Evolutionary conservation across 495 filamentous ascomycete species (phyloP).

Genomic region (Rhypophila decipiens): DNA sequence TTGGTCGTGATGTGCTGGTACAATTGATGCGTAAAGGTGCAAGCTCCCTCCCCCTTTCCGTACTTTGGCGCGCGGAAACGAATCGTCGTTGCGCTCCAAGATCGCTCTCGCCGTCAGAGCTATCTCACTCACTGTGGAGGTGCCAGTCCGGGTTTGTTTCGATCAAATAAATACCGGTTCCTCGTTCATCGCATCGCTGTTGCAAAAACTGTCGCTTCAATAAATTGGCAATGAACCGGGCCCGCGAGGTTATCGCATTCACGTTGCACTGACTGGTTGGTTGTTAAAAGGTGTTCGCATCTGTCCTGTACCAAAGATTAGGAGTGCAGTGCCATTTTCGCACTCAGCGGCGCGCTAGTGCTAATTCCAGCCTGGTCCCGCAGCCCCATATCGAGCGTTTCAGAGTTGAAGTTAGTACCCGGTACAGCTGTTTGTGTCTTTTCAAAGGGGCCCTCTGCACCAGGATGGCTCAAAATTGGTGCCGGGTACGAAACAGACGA

Average conservation of each 20-base stretch:
- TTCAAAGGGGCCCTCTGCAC: too few species aligned
- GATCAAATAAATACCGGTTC: constrained; percentile 1
- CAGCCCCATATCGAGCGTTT: not conserved
- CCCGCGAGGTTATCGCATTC: constrained; percentile 9
- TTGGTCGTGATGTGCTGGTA: constrained; percentile 17
- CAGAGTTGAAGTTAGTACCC: not conserved
- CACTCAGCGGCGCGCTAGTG: not conserved
- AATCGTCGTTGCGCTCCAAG: too few species aligned
- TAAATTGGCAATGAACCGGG: not conserved
- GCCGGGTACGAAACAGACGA: too few species aligned
- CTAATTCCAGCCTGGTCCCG: too few species aligned
- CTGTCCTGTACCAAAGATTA: constrained; percentile 13
- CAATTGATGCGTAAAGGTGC: too few species aligned
- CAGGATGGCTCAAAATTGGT: too few species aligned
- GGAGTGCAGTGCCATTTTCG: constrained; percentile 17
- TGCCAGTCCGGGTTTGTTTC: not conserved
- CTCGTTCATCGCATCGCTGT: constrained; percentile 24
- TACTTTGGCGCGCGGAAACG: too few species aligned
- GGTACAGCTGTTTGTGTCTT: not conserved
- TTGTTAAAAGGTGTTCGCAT: constrained; percentile 29
- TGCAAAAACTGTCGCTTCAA: constrained; percentile 1
- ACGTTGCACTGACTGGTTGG: constrained; percentile 15
- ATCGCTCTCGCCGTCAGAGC: not conserved
- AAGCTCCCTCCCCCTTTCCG: constrained; percentile 13
- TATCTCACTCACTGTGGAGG: not conserved